phyloP scores from a whole-genome alignment of 2,329 filamentous ascomycete species.

The Aureobasidium uvarum region DNA sequence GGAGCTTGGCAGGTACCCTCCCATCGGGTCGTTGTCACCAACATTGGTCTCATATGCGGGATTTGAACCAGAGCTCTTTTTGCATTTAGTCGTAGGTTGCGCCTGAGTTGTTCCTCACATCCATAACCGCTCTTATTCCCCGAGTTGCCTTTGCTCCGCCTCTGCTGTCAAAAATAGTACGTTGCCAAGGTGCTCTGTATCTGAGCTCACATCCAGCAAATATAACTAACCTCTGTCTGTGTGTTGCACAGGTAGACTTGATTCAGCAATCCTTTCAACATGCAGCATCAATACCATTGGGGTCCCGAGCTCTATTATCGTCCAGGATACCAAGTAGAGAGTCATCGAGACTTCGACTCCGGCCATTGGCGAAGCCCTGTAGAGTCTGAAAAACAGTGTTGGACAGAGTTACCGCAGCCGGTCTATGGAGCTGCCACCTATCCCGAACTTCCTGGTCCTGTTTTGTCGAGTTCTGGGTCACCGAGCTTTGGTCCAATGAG shows the following conservation, averaged over 20 bases:
- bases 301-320: background rate
- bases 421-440: background rate
- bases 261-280: background rate
- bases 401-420: background rate
- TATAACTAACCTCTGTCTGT: background rate
- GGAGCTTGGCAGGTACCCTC: constrained; percentile 11
- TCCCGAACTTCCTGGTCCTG: background rate
- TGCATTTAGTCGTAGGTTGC: constrained; percentile 19
- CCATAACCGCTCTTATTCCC: background rate
- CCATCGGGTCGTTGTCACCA: constrained; percentile 4
- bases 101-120: background rate
- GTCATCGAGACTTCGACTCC: background rate
- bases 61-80: background rate
- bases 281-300: constrained; percentile 14
- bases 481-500: background rate
- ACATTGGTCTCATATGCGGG: constrained; percentile 5
- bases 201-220: background rate
- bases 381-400: background rate
- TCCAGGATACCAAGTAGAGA: background rate
- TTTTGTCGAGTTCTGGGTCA: background rate
- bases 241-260: background rate
- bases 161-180: constrained; percentile 14
- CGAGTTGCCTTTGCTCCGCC: constrained; percentile 1
- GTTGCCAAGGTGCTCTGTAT: background rate
- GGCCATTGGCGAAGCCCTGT: background rate